These are phyloP conservation scores for Lentinula boryana DNA, from an alignment of 768 basidiomycete species.

Conservation along the genomic window DNA sequence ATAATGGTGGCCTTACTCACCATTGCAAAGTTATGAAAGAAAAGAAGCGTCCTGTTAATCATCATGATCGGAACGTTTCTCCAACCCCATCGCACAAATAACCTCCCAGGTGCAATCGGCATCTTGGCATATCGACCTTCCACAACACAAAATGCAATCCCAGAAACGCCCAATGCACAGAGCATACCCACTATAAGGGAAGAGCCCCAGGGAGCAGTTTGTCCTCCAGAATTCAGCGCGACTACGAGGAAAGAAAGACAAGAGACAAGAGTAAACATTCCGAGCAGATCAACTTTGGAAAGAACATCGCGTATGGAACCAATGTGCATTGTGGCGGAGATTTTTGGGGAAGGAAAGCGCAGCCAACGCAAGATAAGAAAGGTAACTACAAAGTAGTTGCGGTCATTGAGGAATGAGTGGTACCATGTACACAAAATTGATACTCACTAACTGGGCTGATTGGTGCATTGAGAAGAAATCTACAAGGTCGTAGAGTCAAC, in stretches of 20 bases:
- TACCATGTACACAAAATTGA: neutral
- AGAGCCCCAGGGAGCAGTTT: slow-evolving; percentile 18
- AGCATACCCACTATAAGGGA: slow-evolving; percentile 19
- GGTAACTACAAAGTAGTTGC: slow-evolving; percentile 11
- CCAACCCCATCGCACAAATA: slow-evolving; percentile 21
- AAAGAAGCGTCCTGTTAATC: slow-evolving; percentile 14
- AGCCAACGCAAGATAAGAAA: slow-evolving; percentile 14
- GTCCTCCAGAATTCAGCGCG: slow-evolving; percentile 20
- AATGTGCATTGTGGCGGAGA: slow-evolving; percentile 5
- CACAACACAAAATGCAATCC: slow-evolving; percentile 14
- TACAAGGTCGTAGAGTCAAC: slow-evolving; percentile 1
- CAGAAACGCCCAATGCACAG: slow-evolving; percentile 15
- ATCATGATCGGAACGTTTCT: slow-evolving; percentile 20
- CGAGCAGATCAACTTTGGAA: slow-evolving; percentile 14
- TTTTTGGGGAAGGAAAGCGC: slow-evolving; percentile 10
- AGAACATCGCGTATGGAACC: slow-evolving; percentile 8
- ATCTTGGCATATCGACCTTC: slow-evolving; percentile 13
- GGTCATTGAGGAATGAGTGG: neutral
- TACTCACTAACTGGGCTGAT: slow-evolving; percentile 19
- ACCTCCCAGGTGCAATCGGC: slow-evolving; percentile 16
- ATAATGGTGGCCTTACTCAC: slow-evolving; percentile 6
- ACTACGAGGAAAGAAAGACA: slow-evolving; percentile 19
- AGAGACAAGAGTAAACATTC: slow-evolving; percentile 17
- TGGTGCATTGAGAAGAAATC: slow-evolving; percentile 19
- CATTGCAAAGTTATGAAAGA: slow-evolving; percentile 19